A percentile compares a stretch with the other conserved stretches of the same genome.
phyloP scores from a whole-genome alignment of 768 basidiomycete species.

The Clavaria fumosa region DNA sequence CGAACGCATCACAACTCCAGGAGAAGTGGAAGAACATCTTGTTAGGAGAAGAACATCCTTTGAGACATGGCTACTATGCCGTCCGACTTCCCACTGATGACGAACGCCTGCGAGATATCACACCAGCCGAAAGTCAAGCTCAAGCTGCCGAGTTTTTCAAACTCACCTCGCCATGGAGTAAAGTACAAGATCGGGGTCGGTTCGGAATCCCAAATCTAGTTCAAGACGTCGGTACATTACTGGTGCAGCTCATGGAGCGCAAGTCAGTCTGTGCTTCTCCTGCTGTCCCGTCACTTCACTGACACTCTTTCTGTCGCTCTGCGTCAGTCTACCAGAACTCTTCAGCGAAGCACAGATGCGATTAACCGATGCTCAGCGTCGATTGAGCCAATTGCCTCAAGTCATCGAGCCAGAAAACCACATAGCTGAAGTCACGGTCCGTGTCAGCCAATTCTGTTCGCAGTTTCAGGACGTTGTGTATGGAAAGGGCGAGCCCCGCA shows the following conservation, averaged over 20 bases:
- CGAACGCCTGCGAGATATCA: constrained; percentile 26
- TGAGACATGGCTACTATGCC: constrained; percentile 49
- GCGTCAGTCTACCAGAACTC: constrained; percentile 25
- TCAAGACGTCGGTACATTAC: constrained; percentile 31
- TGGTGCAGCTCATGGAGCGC: constrained; percentile 34
- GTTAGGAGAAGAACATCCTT: constrained; percentile 27
- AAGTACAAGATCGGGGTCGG: constrained; percentile 22
- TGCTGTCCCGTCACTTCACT: not conserved
- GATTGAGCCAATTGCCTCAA: constrained; percentile 14
- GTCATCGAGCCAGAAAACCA: constrained; percentile 20
- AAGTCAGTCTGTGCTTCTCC: constrained; percentile 22
- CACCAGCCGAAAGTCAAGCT: constrained; percentile 22
- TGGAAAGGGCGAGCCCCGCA: constrained; percentile 13
- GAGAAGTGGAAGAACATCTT: constrained; percentile 36
- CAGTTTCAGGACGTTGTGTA: constrained; percentile 15
- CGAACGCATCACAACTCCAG: constrained; percentile 27
- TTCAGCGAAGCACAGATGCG: not conserved
- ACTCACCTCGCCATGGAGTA: constrained; percentile 35
- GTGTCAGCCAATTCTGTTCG: constrained; percentile 29
- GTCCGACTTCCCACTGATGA: constrained; percentile 49
- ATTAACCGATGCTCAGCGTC: constrained; percentile 2
- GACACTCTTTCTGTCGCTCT: constrained; percentile 21
- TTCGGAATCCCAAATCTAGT: constrained; percentile 46
- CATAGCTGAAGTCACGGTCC: constrained; percentile 28
- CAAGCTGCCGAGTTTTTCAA: constrained; percentile 31